These are phyloP conservation scores for Malassezia psittaci DNA, from an alignment of 1,284 basidiomycete species.

Conservation along the genomic window DNA sequence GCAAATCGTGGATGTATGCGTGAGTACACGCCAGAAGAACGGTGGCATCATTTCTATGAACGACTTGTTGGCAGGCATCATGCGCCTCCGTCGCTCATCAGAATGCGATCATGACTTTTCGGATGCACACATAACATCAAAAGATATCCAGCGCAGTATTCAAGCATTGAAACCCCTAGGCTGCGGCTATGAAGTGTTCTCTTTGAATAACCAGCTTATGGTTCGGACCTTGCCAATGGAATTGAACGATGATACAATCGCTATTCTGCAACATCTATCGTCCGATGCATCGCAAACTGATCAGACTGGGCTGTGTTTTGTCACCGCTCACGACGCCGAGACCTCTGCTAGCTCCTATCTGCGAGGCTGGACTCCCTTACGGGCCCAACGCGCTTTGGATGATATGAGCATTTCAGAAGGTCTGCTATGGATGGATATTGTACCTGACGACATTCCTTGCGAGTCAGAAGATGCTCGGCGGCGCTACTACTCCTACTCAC, in stretches of 20 bases:
- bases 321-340: constrained; percentile 48
- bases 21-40: constrained; percentile 73
- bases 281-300: neutral
- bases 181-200: constrained; percentile 68
- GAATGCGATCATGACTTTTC: neutral
- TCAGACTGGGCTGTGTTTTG: constrained; percentile 45
- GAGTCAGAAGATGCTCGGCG: neutral
- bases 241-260: constrained; percentile 41
- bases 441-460: neutral
- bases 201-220: constrained; percentile 39
- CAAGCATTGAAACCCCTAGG: constrained; percentile 75
- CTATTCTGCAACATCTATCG: constrained; percentile 50
- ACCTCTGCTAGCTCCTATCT: neutral
- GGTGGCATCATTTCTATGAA: constrained; percentile 83
- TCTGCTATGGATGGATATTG: constrained; percentile 74
- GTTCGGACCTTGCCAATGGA: constrained; percentile 48
- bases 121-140: constrained; percentile 56
- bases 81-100: constrained; percentile 55
- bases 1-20: constrained; percentile 92
- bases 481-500: constrained; percentile 7
- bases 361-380: constrained; percentile 36
- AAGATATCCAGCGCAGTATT: constrained; percentile 76
- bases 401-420: constrained; percentile 84
- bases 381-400: constrained; percentile 64
- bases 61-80: constrained; percentile 70